Evolutionary conservation across 257 asterid species (phyloP).

Genomic region (Cruciata laevipes): DNA sequence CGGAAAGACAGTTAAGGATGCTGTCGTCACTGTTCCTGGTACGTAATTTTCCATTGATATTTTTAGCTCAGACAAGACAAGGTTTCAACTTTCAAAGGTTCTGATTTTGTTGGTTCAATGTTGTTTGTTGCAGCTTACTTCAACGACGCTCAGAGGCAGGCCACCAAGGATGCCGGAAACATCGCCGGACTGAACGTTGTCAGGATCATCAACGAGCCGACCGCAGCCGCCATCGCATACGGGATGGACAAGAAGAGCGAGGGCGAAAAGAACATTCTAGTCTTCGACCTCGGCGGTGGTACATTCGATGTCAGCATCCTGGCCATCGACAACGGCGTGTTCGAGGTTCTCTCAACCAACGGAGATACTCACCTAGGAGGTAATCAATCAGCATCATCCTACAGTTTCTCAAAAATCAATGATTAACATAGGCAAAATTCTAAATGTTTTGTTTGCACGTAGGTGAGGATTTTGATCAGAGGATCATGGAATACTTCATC

Average conservation of each 20-base stretch:
- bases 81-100: too few relatives aligned
- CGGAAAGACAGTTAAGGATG: constrained; percentile 34
- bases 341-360: constrained; percentile 46
- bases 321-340: constrained; percentile 43
- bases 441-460: not conserved
- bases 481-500: not conserved
- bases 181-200: not conserved
- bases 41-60: not conserved
- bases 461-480: not conserved
- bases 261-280: constrained; percentile 42
- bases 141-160: not conserved
- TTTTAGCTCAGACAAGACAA: not conserved
- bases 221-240: constrained; percentile 56
- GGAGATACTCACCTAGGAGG: constrained; percentile 36
- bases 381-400: too few relatives aligned
- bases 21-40: constrained; percentile 43
- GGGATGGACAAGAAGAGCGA: constrained; percentile 42
- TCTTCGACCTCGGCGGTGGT: constrained; percentile 51
- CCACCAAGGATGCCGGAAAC: not conserved
- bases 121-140: constrained; percentile 18
- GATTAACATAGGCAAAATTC: too few relatives aligned
- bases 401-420: too few relatives aligned
- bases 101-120: not conserved
- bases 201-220: constrained; percentile 45
- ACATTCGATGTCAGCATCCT: constrained; percentile 45